These are phyloP conservation scores for Trichoderma sp. DNA, from an alignment of 2,329 filamentous ascomycete species.

Conservation along the genomic window DNA sequence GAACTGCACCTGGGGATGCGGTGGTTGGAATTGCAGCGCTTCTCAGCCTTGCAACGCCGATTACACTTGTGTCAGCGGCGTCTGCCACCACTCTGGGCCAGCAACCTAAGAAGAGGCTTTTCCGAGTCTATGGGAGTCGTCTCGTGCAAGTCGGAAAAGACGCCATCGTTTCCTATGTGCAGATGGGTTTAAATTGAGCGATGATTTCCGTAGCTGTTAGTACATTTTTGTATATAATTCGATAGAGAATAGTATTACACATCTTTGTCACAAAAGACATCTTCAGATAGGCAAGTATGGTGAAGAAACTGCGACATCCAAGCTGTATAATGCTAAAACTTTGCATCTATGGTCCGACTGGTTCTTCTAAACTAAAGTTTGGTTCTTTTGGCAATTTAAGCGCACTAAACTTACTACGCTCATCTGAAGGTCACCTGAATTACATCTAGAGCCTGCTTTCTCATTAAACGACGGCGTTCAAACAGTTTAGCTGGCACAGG, in stretches of 20 bases:
- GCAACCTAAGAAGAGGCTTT: not conserved
- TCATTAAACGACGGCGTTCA: too few species aligned
- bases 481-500: too few species aligned
- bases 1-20: conserved; percentile 11
- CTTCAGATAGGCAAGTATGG: not conserved
- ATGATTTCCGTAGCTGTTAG: not conserved
- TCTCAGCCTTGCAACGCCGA: conserved; percentile 15
- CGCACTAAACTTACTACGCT: too few species aligned
- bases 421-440: too few species aligned
- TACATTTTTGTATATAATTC: not conserved
- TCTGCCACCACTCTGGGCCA: conserved; percentile 13
- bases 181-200: not conserved
- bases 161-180: not conserved
- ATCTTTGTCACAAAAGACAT: not conserved
- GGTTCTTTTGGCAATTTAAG: too few species aligned
- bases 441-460: too few species aligned
- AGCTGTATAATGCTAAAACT: too few species aligned
- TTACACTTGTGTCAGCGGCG: not conserved
- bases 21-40: conserved; percentile 7
- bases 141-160: not conserved
- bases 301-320: too few species aligned
- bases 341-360: too few species aligned
- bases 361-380: too few species aligned
- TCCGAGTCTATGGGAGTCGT: not conserved
- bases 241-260: not conserved